phyloP scores from a whole-genome alignment of 1,284 basidiomycete species.

The Sanghuangporus baumii region DNA sequence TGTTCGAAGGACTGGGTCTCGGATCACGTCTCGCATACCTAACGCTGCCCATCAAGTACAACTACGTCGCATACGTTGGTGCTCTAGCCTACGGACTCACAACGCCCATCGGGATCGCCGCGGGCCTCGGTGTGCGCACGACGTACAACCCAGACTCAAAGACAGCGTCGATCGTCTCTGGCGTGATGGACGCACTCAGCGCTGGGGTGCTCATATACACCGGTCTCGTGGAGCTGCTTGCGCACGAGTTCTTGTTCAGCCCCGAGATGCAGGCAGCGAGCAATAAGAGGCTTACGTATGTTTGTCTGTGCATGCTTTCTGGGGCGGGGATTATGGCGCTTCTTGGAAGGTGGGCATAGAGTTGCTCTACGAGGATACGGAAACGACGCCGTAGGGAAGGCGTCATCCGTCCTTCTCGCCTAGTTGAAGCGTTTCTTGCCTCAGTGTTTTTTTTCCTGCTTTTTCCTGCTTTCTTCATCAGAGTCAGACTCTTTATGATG shows the following conservation, averaged over 20 bases:
- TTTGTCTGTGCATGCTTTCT: slow-evolving; percentile 66
- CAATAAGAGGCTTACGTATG: slow-evolving; percentile 59
- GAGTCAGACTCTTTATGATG: too few species aligned
- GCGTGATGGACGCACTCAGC: slow-evolving; percentile 80
- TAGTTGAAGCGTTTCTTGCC: too few species aligned
- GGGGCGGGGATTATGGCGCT: slow-evolving; percentile 86
- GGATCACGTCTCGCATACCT: slow-evolving; percentile 81
- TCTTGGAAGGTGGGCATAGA: slow-evolving; percentile 74
- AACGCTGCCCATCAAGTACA: slow-evolving; percentile 52
- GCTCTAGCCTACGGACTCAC: slow-evolving; percentile 73
- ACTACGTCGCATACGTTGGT: slow-evolving; percentile 60
- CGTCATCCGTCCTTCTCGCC: too few species aligned
- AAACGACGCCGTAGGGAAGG: too few species aligned
- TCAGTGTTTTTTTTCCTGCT: too few species aligned
- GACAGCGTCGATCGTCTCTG: slow-evolving; percentile 75
- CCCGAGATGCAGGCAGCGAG: slow-evolving; percentile 73
- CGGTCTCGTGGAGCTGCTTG: slow-evolving; percentile 86
- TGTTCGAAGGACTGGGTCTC: slow-evolving; percentile 87
- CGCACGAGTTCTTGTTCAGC: slow-evolving; percentile 90
- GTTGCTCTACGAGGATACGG: too few species aligned
- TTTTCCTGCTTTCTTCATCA: too few species aligned
- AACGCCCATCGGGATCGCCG: slow-evolving; percentile 81
- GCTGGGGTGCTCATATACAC: slow-evolving; percentile 91
- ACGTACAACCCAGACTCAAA: slow-evolving; percentile 78
- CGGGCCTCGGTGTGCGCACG: slow-evolving; percentile 76